phyloP scores from a whole-genome alignment of 495 filamentous ascomycete species.

The Penicillium herquei region DNA sequence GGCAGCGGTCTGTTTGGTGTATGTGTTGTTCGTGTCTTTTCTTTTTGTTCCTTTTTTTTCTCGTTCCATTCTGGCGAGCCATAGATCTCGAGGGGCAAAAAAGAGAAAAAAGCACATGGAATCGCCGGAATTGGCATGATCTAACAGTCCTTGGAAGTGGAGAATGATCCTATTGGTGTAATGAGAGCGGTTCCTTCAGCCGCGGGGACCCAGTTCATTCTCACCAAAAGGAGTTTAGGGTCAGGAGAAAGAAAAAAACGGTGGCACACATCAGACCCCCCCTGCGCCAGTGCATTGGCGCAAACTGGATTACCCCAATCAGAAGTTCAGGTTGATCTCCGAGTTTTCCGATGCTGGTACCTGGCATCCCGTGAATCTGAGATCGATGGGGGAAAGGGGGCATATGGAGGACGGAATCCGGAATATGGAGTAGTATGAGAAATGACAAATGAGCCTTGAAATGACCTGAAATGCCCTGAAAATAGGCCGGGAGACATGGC shows the following conservation, averaged over 20 bases:
- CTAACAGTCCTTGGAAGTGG: background rate
- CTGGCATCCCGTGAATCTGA: background rate
- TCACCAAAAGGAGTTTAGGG: constrained; percentile 1
- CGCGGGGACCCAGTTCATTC: background rate
- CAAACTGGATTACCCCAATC: constrained; percentile 1
- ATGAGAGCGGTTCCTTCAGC: constrained; percentile 5
- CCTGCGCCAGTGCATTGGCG: constrained; percentile 4
- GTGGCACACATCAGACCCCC: background rate
- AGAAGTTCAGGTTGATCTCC: background rate
- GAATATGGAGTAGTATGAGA: background rate
- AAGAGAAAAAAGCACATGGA: background rate
- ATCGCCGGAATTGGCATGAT: background rate
- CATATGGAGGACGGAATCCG: too few species aligned
- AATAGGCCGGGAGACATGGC: too few species aligned
- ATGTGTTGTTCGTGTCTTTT: background rate
- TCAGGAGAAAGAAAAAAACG: background rate
- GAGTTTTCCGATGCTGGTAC: background rate
- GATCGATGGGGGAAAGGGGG: background rate
- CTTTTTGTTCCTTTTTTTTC: background rate
- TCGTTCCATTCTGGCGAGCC: background rate
- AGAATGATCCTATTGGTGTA: background rate
- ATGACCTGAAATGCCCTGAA: too few species aligned
- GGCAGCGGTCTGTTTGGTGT: too few species aligned
- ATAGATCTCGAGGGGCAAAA: background rate
- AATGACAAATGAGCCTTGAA: too few species aligned